Base-by-base conservation (phyloP, 2,329 filamentous ascomycete genomes). In the Pseudodiploospora longispora region DNA sequence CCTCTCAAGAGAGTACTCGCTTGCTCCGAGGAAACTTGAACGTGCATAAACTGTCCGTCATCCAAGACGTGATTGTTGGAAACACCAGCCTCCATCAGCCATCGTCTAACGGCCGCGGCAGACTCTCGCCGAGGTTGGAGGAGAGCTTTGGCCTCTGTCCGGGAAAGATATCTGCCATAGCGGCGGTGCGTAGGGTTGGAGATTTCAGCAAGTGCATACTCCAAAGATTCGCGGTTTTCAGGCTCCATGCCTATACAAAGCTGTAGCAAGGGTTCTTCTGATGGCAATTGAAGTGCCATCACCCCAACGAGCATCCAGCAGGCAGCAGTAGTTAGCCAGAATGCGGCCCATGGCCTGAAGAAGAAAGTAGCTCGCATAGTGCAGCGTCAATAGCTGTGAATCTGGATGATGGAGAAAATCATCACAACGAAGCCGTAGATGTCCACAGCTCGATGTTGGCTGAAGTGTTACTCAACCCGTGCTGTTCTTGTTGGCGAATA, bases 101-200 rank as follows among this genome's bases (percentile, higher is more conserved):
- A 78, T 38, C 55, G 47, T 6, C 65, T 59, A 10, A 76, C 65
- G 0, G 66, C 57, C 5, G 63, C 54, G 2, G 66, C 56, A 0
- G 71, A 63, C 3, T 61, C 55, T 6, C 56, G 52, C 10, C 57
- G 63, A 1, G 75, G 75, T 5, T 62, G 62, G 27, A 78, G 63
- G 49, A 78, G 66, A 7, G 64, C 61, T 43, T 70, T 68, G 43
- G 76, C 69, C 48, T 75, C 68, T 7, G 71, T 62, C 6, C 69
- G 66, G 10, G 64, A 59, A 50, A 76, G 66, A 50, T 76, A 67
- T 36, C 67, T 62, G 12, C 75, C 74, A 47, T 77, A 77, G 12
- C 61, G 65, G 1, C 55, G 44, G 44, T 71, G 63, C 4, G 58
- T 61, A 0, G 75, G 75, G 0, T 72, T 70, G 2, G 74, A 75